Evolutionary conservation across 1,284 basidiomycete genomes (phyloP), one percentile per base, ranked within the genome.

Genomic region (Meira nashicola): DNA sequence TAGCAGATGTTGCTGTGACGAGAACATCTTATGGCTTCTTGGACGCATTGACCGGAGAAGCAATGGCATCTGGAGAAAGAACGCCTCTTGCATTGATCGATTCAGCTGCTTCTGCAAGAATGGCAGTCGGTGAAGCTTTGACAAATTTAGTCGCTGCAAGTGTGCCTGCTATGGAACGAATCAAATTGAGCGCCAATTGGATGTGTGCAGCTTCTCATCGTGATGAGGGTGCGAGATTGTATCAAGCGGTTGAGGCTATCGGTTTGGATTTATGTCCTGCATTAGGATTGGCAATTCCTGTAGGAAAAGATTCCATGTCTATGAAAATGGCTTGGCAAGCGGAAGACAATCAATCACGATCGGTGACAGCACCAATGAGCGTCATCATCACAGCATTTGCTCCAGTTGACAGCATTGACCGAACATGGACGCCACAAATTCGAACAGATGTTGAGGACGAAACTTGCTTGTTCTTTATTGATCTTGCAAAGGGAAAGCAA

Each of bases 241-340:
- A 95, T 80, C 89, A 90, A 64, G 94, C 93, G 17, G 95, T 97
- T 6, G 81, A 88, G 64, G 91, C 95, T 2, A 85, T 98, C 51
- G 94, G 95, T 10, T 84, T 94, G 82, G 91, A 95, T 63, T 82
- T 99, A 11, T 98, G 95, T 79, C 93, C 94, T n/a, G 86, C 86
- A 21, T 84, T 99, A 12, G 93, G 94, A 11, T 82, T 98, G 21
- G 89, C 92, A 23, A 92, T 99, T 54, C 95, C 94, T 0, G 94
- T 98, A 39, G 94, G 95, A 37, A 99, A 99, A 81, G 94, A 99
- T 80, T 96, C 92, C 2, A 97, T 99, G 95, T 93, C 90, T 38
- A 99, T 98, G 94, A 89, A 89, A 62, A 98, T 97, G 94, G 89
- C 87, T 70, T 99, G 94, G 94, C 66, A 80, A 21, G 79, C 79